Evolutionary conservation across 306 rosid species (phyloP).

Genomic region (Rosa multiflora): DNA sequence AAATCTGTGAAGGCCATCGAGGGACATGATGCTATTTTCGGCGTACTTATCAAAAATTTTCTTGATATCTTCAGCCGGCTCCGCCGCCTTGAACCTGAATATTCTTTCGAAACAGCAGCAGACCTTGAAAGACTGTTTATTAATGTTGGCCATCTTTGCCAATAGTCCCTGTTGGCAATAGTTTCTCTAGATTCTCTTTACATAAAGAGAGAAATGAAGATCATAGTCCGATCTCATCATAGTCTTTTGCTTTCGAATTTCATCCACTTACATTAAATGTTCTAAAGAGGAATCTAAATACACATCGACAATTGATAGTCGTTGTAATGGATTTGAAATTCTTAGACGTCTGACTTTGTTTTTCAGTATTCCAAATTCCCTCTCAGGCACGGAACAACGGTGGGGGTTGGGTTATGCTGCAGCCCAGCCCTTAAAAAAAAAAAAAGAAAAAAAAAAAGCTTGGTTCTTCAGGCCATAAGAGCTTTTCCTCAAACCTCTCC

Average conservation of each 20-base stretch:
- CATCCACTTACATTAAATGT: background rate
- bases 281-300: background rate
- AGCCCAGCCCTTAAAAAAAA: too few relatives aligned
- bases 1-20: constrained; percentile 44
- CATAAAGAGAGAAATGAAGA: constrained; percentile 2
- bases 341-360: constrained; percentile 13
- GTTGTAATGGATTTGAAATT: background rate
- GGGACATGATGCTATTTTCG: constrained; percentile 48
- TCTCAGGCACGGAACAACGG: background rate
- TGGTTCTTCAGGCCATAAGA: too few relatives aligned
- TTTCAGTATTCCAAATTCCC: constrained; percentile 3
- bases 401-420: too few relatives aligned
- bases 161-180: background rate
- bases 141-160: background rate
- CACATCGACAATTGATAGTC: constrained; percentile 5
- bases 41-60: constrained; percentile 32
- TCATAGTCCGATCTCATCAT: too few relatives aligned
- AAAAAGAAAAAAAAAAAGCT: too few relatives aligned
- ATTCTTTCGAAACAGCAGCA: constrained; percentile 73
- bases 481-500: too few relatives aligned
- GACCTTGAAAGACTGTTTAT: constrained; percentile 50
- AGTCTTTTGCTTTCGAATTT: background rate
- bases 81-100: constrained; percentile 44
- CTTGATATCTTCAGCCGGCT: constrained; percentile 61
- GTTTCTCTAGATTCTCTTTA: background rate